Base-by-base conservation (phyloP, 192 early-diverging fungal genomes). In the Entomortierella parvispora region DNA sequence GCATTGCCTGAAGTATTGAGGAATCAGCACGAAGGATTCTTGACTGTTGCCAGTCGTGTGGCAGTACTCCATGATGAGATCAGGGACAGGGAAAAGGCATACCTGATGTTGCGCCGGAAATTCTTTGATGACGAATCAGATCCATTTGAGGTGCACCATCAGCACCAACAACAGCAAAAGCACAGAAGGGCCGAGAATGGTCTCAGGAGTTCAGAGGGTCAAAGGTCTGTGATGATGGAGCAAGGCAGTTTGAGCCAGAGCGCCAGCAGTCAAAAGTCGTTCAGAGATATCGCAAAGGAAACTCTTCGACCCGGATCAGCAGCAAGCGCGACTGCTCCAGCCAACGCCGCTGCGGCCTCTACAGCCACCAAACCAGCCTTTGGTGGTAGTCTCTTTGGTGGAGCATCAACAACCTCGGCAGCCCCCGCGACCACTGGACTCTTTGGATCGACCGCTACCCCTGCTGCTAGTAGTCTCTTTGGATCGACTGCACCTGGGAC, bases 1-100 rank as follows among this genome's bases (percentile, higher is more conserved):
- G 80, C 80, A n/a, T 46, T 81, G 8, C 50, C 80, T 4, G 80
- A 81, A 22, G 66, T 81, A 3, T 10, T 81, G 80, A 67, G 80
- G 54, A 69, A 62, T 22, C 80, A 81, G 22, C 80, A 81, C 17
- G 67, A 69, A 8, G 67, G 65, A 2, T 74, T 81, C 31, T 50
- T 81, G 29, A 61, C 66, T 20, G 61, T 81, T 23, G 61, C 70
- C 26, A 53, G 71, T 52, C 61, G 57, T 26, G 80, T 81, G 5
- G 71, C 80, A 15, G 17, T 48, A 8, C 66, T 81, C 14, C 70
- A 81, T 37, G 80, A 81, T 22, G 65, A 74, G 22, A 65, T 81
- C 59, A 67, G 58, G 33, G 66, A 68, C 45, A 67, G 58, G 34
- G 67, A 81, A 47, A 74, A 81, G n/a, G 70, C 70, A 0, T 81